phyloP scores from a whole-genome alignment of 768 basidiomycete species.

The Lactarius quietus region DNA sequence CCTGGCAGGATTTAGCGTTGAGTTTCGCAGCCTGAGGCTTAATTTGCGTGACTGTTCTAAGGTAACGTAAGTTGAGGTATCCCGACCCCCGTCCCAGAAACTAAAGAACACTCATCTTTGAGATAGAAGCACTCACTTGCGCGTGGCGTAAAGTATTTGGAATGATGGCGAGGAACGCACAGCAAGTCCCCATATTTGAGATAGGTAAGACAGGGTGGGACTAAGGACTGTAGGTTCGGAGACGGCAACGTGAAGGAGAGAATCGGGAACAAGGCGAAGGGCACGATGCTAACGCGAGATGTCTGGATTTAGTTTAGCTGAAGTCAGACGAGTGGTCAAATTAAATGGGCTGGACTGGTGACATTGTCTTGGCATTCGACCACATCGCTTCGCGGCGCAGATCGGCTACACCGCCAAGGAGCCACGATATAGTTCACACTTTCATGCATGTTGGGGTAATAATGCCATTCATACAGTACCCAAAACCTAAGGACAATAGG shows the following conservation, averaged over 20 bases:
- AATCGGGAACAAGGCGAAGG: conserved; percentile 26
- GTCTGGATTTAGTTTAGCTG: neutral
- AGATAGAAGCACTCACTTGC: conserved; percentile 10
- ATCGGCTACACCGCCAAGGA: neutral
- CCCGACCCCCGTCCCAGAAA: conserved; percentile 46
- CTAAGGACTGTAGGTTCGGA: conserved; percentile 25
- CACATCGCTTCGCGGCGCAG: neutral
- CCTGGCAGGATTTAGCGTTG: too few relatives aligned
- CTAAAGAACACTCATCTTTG: conserved; percentile 35
- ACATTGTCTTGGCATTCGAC: neutral
- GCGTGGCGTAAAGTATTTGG: conserved; percentile 1
- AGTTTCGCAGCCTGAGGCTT: too few relatives aligned
- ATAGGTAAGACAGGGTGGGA: conserved; percentile 19
- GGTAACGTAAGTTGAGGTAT: conserved; percentile 30
- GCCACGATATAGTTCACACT: neutral
- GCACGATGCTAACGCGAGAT: neutral
- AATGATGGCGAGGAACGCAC: conserved; percentile 24
- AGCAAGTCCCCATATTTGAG: conserved; percentile 35
- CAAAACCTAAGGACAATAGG: neutral
- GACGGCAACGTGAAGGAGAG: conserved; percentile 29
- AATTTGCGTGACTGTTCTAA: too few relatives aligned
- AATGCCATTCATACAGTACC: neutral
- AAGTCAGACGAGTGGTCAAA: neutral
- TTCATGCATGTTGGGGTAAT: neutral
- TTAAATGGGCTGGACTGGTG: neutral